Evolutionary conservation across 108 stramenopile genomes (phyloP).

Genomic region (Fragilariopsis cylindrus): DNA sequence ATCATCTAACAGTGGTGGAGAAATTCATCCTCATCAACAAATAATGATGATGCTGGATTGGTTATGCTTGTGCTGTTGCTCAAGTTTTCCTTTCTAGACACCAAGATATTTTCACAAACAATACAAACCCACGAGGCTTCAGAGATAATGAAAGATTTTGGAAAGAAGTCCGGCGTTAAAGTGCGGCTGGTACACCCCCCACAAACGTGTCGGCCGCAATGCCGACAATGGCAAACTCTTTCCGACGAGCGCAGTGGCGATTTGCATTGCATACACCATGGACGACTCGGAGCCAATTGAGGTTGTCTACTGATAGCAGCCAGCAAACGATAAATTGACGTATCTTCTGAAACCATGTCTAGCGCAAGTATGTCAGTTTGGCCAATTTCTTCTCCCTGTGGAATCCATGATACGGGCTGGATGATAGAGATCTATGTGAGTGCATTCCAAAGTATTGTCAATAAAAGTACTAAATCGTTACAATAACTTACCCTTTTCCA

Average conservation of each 20-base stretch:
- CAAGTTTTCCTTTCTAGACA: constrained; percentile 42
- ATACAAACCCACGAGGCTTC: constrained; percentile 47
- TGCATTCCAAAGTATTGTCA: not conserved
- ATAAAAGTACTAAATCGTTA: not conserved
- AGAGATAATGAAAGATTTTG: constrained; percentile 43
- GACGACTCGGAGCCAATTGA: constrained; percentile 55
- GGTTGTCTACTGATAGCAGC: constrained; percentile 58
- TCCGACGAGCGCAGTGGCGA: constrained; percentile 46
- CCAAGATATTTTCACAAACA: constrained; percentile 55
- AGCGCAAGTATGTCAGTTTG: constrained; percentile 61
- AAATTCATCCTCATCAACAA: constrained; percentile 29
- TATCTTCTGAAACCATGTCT: constrained; percentile 76
- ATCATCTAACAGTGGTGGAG: not conserved
- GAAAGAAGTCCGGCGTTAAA: constrained; percentile 49
- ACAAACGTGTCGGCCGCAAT: constrained; percentile 80
- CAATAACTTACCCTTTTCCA: constrained; percentile 66
- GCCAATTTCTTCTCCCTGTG: constrained; percentile 80
- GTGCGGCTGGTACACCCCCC: constrained; percentile 42
- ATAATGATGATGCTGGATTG: constrained; percentile 30
- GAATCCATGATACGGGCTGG: constrained; percentile 69
- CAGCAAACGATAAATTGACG: constrained; percentile 59
- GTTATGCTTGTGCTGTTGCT: constrained; percentile 24
- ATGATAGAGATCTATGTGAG: constrained; percentile 6
- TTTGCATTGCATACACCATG: constrained; percentile 88
- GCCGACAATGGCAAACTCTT: constrained; percentile 63